A percentile compares a stretch with the other conserved stretches of the same genome.
These are phyloP conservation scores for Bodo saltans DNA, from an alignment of 78 protist genomes.

Conservation along the genomic window DNA sequence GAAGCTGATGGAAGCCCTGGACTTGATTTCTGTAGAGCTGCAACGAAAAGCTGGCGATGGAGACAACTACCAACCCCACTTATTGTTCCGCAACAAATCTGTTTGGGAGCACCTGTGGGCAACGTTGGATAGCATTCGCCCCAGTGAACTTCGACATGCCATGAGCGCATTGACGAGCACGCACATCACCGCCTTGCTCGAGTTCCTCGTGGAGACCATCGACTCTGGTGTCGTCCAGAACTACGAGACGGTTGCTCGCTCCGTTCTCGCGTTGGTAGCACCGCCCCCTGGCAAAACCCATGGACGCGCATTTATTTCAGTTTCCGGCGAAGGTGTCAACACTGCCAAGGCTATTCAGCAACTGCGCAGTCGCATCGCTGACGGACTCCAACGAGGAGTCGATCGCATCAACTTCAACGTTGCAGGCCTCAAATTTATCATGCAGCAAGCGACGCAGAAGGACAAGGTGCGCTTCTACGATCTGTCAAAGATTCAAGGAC, in stretches of 20 bases:
- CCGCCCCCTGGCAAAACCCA: too few relatives aligned
- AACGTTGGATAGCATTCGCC: not conserved
- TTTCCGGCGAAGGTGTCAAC: too few relatives aligned
- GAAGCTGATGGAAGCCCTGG: slow-evolving; percentile 22
- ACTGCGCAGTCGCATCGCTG: not conserved
- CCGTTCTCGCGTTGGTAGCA: not conserved
- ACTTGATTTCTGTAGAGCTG: not conserved
- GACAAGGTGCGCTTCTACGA: not conserved
- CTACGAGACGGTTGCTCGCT: not conserved
- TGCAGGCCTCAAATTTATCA: not conserved
- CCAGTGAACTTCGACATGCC: not conserved
- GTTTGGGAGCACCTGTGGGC: not conserved
- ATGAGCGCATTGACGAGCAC: not conserved
- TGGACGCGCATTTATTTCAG: too few relatives aligned
- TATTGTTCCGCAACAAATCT: not conserved
- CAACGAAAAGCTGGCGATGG: slow-evolving; percentile 8
- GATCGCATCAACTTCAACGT: not conserved
- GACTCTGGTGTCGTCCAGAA: not conserved
- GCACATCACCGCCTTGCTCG: not conserved
- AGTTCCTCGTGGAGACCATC: not conserved
- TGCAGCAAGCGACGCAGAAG: not conserved
- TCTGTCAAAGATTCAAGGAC: not conserved
- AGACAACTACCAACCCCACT: not conserved
- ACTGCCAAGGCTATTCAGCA: not conserved
- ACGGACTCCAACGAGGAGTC: not conserved